Conservation (phyloP, 306 rosid genomes). For the Citrullus amarus region DNA sequence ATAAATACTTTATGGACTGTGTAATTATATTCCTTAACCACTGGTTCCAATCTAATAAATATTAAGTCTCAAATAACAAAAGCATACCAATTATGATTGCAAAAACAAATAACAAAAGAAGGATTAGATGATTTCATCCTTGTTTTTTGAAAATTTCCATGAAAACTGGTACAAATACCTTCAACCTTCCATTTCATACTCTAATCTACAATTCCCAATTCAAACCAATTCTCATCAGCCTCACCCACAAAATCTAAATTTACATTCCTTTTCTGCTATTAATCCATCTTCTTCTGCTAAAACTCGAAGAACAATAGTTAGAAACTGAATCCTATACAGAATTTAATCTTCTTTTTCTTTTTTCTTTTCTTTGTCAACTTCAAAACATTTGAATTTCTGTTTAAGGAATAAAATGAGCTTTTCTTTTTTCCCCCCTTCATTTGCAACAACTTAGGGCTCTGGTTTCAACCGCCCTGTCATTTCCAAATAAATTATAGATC, state of each 20-base stretch:
- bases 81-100: neutral
- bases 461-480: constrained; percentile 66
- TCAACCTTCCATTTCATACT: constrained; percentile 22
- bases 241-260: constrained; percentile 24
- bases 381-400: constrained; percentile 26
- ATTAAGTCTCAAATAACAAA: neutral
- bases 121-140: neutral
- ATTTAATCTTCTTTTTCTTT: neutral
- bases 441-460: constrained; percentile 31
- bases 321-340: constrained; percentile 72
- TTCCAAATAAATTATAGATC: constrained; percentile 3
- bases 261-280: constrained; percentile 15
- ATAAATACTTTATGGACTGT: too few relatives aligned
- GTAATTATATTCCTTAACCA: too few relatives aligned
- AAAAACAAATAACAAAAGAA: neutral
- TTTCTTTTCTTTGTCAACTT: constrained; percentile 21
- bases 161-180: constrained; percentile 21
- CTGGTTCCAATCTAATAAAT: neutral
- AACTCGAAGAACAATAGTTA: constrained; percentile 61
- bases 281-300: constrained; percentile 75
- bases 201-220: constrained; percentile 30
- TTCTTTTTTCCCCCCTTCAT: neutral
- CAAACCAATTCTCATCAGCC: constrained; percentile 30
- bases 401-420: constrained; percentile 12
- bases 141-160: constrained; percentile 9